phyloP scores from a whole-genome alignment of 2,329 filamentous ascomycete genomes.

The Lachnellula subtilissima region DNA sequence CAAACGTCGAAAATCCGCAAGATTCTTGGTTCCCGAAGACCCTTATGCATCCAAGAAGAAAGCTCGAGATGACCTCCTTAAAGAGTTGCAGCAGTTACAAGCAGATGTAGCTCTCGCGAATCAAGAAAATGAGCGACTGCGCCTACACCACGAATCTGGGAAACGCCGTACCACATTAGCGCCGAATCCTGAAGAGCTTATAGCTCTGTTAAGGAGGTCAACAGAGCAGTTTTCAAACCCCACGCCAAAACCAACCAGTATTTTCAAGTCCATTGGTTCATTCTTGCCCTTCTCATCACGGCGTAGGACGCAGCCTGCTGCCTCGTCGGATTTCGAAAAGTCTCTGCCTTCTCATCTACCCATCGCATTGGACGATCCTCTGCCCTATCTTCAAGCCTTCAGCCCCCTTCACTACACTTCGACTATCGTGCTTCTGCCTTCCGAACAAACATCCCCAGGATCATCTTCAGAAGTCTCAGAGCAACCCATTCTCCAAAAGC shows the following conservation, averaged over 20 bases:
- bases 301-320: constrained; percentile 21
- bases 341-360: constrained; percentile 57
- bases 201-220: constrained; percentile 24
- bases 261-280: constrained; percentile 26
- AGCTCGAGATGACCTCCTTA: constrained; percentile 47
- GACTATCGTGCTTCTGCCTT: constrained; percentile 43
- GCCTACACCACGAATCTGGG: constrained; percentile 36
- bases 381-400: constrained; percentile 68
- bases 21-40: constrained; percentile 26
- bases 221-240: constrained; percentile 13
- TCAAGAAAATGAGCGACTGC: constrained; percentile 54
- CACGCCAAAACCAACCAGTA: constrained; percentile 19
- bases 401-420: constrained; percentile 61
- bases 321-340: constrained; percentile 33
- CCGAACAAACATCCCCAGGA: constrained; percentile 19
- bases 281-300: constrained; percentile 30
- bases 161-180: constrained; percentile 37
- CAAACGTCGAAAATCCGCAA: constrained; percentile 24
- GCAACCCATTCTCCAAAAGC: constrained; percentile 42
- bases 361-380: constrained; percentile 58
- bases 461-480: constrained; percentile 17
- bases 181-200: constrained; percentile 36
- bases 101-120: constrained; percentile 53
- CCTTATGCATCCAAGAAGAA: constrained; percentile 44
- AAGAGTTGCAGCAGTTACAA: constrained; percentile 52